phyloP scores from a whole-genome alignment of 73 alveolate species.

The Tetrahymena malaccensis region DNA sequence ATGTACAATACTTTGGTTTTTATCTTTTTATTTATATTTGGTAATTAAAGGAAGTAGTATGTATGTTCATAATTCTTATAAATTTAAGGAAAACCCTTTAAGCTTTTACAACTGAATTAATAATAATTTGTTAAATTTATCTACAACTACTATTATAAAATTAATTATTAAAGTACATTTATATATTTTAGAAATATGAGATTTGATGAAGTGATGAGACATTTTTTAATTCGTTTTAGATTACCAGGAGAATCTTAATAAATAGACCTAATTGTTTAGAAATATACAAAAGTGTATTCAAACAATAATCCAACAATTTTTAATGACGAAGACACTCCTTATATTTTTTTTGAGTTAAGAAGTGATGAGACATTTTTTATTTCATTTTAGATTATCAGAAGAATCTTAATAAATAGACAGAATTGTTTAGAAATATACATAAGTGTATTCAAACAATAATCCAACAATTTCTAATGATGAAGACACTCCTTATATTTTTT shows the following conservation, averaged over 20 bases:
- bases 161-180: too few species aligned
- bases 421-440: constrained; percentile 42
- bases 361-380: constrained; percentile 51
- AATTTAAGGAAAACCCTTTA: too few species aligned
- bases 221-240: constrained; percentile 42
- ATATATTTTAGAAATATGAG: constrained; percentile 40
- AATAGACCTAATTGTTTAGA: constrained; percentile 53
- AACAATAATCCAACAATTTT: constrained; percentile 42
- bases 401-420: constrained; percentile 62
- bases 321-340: constrained; percentile 39
- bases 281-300: constrained; percentile 41
- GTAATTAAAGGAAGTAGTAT: too few species aligned
- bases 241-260: constrained; percentile 62
- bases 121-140: too few species aligned
- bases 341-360: too few species aligned
- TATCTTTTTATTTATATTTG: too few species aligned
- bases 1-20: too few species aligned
- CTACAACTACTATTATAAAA: too few species aligned
- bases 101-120: too few species aligned
- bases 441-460: constrained; percentile 42
- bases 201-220: constrained; percentile 54
- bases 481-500: constrained; percentile 49
- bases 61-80: too few species aligned
- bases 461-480: constrained; percentile 31
- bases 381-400: constrained; percentile 56